phyloP scores from a whole-genome alignment of 352 stramenopile species.

The Pythium phragmitis region DNA sequence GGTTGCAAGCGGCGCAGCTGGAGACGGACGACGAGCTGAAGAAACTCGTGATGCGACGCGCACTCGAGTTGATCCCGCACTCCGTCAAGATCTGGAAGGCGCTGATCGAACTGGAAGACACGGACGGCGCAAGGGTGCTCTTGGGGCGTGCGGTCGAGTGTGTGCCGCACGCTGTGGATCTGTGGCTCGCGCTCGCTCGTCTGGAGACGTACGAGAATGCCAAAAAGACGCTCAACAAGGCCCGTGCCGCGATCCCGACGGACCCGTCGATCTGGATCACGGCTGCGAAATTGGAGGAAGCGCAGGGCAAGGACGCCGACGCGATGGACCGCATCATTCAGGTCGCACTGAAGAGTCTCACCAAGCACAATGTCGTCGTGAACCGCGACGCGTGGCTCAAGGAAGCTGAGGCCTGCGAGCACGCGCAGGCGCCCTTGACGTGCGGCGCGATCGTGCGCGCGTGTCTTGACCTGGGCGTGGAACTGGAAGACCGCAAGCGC shows the following conservation, averaged over 20 bases:
- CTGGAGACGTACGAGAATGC: slow-evolving; percentile 99
- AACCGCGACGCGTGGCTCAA: slow-evolving; percentile 96
- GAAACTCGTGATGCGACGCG: slow-evolving; percentile 89
- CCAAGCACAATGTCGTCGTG: slow-evolving; percentile 90
- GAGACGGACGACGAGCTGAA: slow-evolving; percentile 89
- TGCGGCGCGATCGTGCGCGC: slow-evolving; percentile 93
- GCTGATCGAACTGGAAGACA: slow-evolving; percentile 97
- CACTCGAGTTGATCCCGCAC: slow-evolving; percentile 96
- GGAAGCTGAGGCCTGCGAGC: slow-evolving; percentile 94
- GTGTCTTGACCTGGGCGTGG: slow-evolving; percentile 94
- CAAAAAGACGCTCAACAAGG: slow-evolving; percentile 96
- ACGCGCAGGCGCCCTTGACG: slow-evolving; percentile 89
- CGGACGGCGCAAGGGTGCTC: slow-evolving; percentile 95
- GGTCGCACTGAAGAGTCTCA: slow-evolving; percentile 85
- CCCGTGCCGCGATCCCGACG: slow-evolving; percentile 91
- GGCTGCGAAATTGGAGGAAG: slow-evolving; percentile 98
- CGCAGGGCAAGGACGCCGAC: slow-evolving; percentile 88
- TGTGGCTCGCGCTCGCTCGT: slow-evolving; percentile 97
- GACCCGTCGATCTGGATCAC: slow-evolving; percentile 99
- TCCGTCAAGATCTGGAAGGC: slow-evolving; percentile 98
- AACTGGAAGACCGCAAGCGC: slow-evolving; percentile 94
- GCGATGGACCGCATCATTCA: slow-evolving; percentile 86
- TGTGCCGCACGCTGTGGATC: slow-evolving; percentile 95
- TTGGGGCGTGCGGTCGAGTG: slow-evolving; percentile 97
- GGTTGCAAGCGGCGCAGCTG: slow-evolving; percentile 94